Evolutionary conservation across 1,139 yeast genomes (phyloP).

Genomic region (Blastobotrys buckinghamii): DNA sequence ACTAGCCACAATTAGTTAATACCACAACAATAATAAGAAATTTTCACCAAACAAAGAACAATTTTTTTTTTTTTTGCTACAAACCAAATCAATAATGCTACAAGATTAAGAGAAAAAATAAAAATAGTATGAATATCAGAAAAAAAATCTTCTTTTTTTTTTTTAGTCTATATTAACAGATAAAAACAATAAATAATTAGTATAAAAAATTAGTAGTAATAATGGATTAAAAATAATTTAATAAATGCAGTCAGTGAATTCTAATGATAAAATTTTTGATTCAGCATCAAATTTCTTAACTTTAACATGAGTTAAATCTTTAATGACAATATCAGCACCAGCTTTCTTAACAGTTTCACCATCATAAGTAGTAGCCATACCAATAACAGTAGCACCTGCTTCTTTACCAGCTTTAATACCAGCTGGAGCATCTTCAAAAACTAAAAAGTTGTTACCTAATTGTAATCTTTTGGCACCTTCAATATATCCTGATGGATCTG

Average conservation of each 20-base stretch:
- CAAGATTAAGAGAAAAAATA: too few species aligned
- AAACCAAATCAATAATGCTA: too few species aligned
- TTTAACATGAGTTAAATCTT: constrained; percentile 52
- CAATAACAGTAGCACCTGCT: constrained; percentile 78
- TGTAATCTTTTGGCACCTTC: constrained; percentile 57
- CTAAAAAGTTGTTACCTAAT: constrained; percentile 46
- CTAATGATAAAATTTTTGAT: constrained; percentile 20
- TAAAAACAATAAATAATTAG: too few species aligned
- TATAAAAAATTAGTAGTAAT: too few species aligned
- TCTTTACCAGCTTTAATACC: constrained; percentile 81
- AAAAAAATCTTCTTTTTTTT: too few species aligned
- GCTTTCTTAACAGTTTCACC: constrained; percentile 61
- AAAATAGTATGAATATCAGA: too few species aligned
- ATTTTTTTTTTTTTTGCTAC: too few species aligned
- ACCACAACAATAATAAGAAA: too few species aligned
- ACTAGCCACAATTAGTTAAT: too few species aligned
- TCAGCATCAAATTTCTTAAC: constrained; percentile 31
- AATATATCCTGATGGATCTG: constrained; percentile 77
- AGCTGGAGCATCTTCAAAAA: constrained; percentile 85
- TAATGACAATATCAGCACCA: constrained; percentile 78
- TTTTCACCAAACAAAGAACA: too few species aligned
- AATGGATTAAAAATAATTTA: constrained; percentile 7
- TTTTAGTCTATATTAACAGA: too few species aligned
- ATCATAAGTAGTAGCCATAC: constrained; percentile 75
- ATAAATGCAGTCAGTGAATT: constrained; percentile 16